Conservation (phyloP, 257 asterid genomes). For the Nicotiana obtusifolia region DNA sequence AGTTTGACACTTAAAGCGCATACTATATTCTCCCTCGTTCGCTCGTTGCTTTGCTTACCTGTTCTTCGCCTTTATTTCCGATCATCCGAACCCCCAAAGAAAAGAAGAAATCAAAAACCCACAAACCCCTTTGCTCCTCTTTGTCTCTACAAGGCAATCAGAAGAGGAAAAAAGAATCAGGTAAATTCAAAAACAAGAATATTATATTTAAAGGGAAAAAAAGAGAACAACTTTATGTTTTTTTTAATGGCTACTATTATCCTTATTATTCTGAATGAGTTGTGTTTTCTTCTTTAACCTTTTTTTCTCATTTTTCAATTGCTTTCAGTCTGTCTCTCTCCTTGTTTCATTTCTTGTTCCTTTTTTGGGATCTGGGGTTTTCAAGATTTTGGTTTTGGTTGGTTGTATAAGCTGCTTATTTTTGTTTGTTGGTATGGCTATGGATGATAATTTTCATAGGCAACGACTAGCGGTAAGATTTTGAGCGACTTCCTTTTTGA, state of each 20-base stretch:
- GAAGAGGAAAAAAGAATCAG: not conserved
- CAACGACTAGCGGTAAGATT: not conserved
- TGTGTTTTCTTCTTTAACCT: not conserved
- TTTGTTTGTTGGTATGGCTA: not conserved
- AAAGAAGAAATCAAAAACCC: not conserved
- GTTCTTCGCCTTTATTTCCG: not conserved
- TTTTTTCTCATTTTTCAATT: not conserved
- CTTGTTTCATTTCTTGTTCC: not conserved
- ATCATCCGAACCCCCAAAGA: not conserved
- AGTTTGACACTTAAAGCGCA: too few species aligned
- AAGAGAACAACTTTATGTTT: not conserved
- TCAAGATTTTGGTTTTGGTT: not conserved
- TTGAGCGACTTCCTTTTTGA: not conserved
- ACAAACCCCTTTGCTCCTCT: not conserved
- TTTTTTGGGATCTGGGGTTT: not conserved
- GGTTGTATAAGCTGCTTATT: not conserved
- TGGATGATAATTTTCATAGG: conserved; percentile 1
- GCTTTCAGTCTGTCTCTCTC: not conserved
- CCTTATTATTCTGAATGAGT: not conserved
- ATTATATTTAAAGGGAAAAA: not conserved
- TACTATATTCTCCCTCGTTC: not conserved
- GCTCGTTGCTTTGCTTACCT: not conserved
- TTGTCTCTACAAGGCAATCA: too few species aligned
- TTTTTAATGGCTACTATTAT: not conserved
- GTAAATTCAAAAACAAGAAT: not conserved